Conservation (phyloP, 768 basidiomycete species). For the Cystobasidium ongulense region DNA sequence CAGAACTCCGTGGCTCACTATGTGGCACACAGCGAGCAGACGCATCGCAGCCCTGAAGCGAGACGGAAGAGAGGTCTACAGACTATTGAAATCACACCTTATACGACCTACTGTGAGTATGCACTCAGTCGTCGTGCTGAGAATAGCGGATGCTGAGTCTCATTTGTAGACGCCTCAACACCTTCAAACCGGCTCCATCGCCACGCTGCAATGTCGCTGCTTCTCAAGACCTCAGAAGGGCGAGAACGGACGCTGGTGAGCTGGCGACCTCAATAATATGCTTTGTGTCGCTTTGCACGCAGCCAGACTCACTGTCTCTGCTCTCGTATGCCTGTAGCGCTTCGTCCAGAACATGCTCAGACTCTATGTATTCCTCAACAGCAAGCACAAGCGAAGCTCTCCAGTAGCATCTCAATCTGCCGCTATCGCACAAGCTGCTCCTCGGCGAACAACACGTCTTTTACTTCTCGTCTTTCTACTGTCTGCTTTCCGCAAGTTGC, state of each 20-base stretch:
- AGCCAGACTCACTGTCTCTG: background rate
- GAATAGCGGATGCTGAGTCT: background rate
- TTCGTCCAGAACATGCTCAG: conserved; percentile 23
- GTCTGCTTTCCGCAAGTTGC: conserved; percentile 17
- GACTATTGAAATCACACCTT: background rate
- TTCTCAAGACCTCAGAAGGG: conserved; percentile 22
- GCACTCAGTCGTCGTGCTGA: background rate
- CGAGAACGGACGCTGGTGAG: conserved; percentile 16
- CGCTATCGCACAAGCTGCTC: background rate
- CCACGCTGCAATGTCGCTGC: conserved; percentile 25
- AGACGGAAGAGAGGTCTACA: background rate
- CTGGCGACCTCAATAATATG: background rate
- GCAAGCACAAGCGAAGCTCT: background rate
- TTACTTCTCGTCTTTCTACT: conserved; percentile 20
- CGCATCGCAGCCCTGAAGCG: background rate
- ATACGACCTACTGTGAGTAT: conserved; percentile 22
- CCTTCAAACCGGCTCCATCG: background rate
- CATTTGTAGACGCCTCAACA: background rate
- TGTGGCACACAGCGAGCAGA: background rate
- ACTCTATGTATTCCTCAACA: conserved; percentile 16
- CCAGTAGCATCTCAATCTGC: background rate
- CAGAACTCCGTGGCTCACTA: background rate
- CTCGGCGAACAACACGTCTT: conserved; percentile 7
- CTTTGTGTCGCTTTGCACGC: no score
- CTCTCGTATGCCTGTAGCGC: background rate